phyloP scores from a whole-genome alignment of 169 alveolate genomes.

The Blepharisma undulans region DNA sequence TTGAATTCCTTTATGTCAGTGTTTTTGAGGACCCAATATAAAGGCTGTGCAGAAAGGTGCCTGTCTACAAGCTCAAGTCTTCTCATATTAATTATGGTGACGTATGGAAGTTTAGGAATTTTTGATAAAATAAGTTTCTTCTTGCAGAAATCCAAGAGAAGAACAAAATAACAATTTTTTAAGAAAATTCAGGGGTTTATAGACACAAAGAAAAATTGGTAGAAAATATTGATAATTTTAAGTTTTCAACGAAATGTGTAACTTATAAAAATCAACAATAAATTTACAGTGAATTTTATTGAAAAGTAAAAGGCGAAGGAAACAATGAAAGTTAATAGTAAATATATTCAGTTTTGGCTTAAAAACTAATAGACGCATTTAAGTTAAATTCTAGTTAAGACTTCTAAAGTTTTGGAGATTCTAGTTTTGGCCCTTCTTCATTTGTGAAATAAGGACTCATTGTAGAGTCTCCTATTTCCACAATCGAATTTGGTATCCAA shows the following conservation, averaged over 20 bases:
- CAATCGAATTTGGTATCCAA: not conserved
- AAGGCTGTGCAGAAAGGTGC: not conserved
- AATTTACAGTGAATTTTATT: not conserved
- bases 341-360: not conserved
- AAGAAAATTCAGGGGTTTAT: not conserved
- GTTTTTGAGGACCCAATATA: slow-evolving; percentile 11
- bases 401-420: not conserved
- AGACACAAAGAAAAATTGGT: not conserved
- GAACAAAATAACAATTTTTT: not conserved
- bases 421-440: not conserved
- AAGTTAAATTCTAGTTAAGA: not conserved
- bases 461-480: not conserved
- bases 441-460: not conserved
- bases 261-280: not conserved
- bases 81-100: not conserved
- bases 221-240: not conserved
- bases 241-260: not conserved
- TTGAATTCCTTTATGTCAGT: slow-evolving; percentile 33
- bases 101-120: not conserved
- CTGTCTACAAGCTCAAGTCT: not conserved
- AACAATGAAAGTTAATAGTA: not conserved
- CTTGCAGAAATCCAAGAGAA: not conserved
- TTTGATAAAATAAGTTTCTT: not conserved
- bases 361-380: not conserved
- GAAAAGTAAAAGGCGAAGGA: not conserved